Evolutionary conservation across 176 grass and related monocot species (phyloP), one percentile per base, ranked within the genome.

Genomic region (Oropetium thomaeum): DNA sequence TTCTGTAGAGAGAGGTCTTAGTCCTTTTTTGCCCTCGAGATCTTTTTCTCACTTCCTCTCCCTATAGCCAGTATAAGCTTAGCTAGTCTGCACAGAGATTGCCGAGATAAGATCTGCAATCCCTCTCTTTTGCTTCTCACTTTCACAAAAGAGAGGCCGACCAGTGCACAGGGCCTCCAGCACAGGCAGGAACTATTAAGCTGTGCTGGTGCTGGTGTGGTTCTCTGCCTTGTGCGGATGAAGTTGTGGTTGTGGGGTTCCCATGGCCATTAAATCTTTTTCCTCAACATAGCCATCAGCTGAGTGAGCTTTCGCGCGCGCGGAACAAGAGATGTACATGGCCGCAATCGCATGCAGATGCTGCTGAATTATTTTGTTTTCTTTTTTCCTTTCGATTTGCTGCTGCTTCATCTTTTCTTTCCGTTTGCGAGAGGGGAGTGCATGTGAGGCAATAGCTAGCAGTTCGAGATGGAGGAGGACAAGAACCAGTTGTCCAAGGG

Each of bases 401-500:
- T 42, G 48, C 20, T 10, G 71, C 70, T 61, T 38, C 32, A 47
- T 74, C 70, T 52, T 52, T 80, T 33, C 67, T 86, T 83, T 59
- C 80, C 52, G 41, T 52, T 77, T 76, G 71, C 44, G n/a, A n/a
- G n/a, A n/a, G 59, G 44, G 68, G 51, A n/a, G 63, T 53, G 73
- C 23, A 47, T 77, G 65, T 48, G 74, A 73, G 73, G 51, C n/a
- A n/a, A n/a, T n/a, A n/a, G n/a, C n/a, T n/a, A n/a, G n/a, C 33
- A 61, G 81, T 53, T 80, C 86, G 84, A 88, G 81, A 81, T 88
- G 86, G 81, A 84, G 86, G 86, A 84, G 63, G 86, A 83, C 64
- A 88, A 80, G 86, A 88, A 84, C 57, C 86, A 84, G 81, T 80
- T 84, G 76, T 84, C 86, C 86, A 84, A 84, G 86, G 86, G 86